Evolutionary conservation across 2,329 filamentous ascomycete species (phyloP).

Genomic region (Raffaelea arxii): DNA sequence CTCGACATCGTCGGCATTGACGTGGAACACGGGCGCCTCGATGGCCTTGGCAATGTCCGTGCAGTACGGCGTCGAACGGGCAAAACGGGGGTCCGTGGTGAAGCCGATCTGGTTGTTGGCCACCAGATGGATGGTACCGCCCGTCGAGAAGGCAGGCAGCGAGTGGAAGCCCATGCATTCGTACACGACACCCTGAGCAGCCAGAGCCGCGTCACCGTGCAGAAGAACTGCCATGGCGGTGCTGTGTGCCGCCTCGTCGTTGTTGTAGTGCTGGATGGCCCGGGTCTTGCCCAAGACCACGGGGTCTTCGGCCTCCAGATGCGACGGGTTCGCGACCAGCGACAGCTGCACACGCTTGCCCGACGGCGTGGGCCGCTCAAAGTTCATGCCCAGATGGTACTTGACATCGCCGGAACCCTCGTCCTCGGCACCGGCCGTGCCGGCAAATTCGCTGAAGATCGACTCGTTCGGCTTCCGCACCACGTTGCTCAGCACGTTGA

Average conservation of each 20-base stretch:
- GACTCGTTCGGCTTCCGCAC: slow-evolving; percentile 99
- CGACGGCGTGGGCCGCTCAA: slow-evolving; percentile 93
- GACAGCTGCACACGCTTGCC: slow-evolving; percentile 99
- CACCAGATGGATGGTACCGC: slow-evolving; percentile 91
- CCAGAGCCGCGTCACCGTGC: slow-evolving; percentile 95
- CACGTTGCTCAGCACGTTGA: slow-evolving; percentile 97
- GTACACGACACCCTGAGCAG: slow-evolving; percentile 94
- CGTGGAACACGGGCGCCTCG: slow-evolving; percentile 96
- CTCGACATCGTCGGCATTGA: slow-evolving; percentile 97
- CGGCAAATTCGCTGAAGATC: slow-evolving; percentile 97
- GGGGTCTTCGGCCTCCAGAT: slow-evolving; percentile 95
- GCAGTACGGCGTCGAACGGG: slow-evolving; percentile 96
- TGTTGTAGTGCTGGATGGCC: slow-evolving; percentile 98
- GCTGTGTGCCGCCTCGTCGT: slow-evolving; percentile 80
- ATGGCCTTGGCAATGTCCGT: slow-evolving; percentile 99
- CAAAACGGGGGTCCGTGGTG: slow-evolving; percentile 95
- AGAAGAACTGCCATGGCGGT: slow-evolving; percentile 93
- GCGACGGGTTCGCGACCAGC: slow-evolving; percentile 94
- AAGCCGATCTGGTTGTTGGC: slow-evolving; percentile 99
- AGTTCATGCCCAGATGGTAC: slow-evolving; percentile 99
- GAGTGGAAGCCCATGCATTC: slow-evolving; percentile 97
- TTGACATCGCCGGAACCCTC: slow-evolving; percentile 98
- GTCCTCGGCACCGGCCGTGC: slow-evolving; percentile 75
- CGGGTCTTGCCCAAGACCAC: slow-evolving; percentile 96
- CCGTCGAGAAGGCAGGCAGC: slow-evolving; percentile 90